Conservation (phyloP, 1,284 basidiomycete species). For the Trametes versicolor region DNA sequence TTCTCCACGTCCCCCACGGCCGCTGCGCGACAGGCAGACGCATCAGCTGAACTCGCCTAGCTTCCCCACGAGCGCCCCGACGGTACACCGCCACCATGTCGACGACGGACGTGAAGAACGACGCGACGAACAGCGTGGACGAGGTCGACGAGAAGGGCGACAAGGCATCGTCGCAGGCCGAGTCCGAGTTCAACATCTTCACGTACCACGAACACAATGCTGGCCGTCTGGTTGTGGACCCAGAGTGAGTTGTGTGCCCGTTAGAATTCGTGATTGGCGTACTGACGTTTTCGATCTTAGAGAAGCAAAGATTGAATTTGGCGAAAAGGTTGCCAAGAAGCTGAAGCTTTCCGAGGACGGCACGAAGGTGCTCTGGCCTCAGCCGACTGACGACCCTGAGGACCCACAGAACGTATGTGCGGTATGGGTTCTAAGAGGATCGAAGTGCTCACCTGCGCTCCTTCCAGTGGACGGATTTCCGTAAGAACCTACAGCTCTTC, state of each 20-base stretch:
- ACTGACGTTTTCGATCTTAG: slow-evolving; percentile 43
- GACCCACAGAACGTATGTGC: slow-evolving; percentile 72
- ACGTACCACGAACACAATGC: slow-evolving; percentile 64
- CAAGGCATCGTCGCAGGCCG: slow-evolving; percentile 22
- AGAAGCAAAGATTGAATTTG: slow-evolving; percentile 63
- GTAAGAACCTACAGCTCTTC: slow-evolving; percentile 64
- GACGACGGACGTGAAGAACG: slow-evolving; percentile 25
- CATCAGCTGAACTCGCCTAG: not conserved
- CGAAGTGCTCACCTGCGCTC: slow-evolving; percentile 3
- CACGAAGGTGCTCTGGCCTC: slow-evolving; percentile 65
- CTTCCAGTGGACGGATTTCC: slow-evolving; percentile 52
- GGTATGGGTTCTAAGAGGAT: not conserved
- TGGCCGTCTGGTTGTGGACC: slow-evolving; percentile 70
- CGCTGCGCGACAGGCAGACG: slow-evolving; percentile 9
- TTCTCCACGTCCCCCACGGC: slow-evolving; percentile 21
- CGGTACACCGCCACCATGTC: slow-evolving; percentile 16
- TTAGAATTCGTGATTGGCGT: not conserved
- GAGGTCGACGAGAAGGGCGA: slow-evolving; percentile 29
- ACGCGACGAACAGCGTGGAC: slow-evolving; percentile 21
- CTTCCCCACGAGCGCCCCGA: not conserved
- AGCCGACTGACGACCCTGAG: slow-evolving; percentile 68
- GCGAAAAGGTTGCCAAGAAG: slow-evolving; percentile 55
- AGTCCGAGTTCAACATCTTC: slow-evolving; percentile 50
- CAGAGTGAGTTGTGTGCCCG: slow-evolving; percentile 49
- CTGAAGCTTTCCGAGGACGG: slow-evolving; percentile 60